Base-by-base conservation (phyloP, 2,329 filamentous ascomycete species). In the Chaetomium sp. region DNA sequence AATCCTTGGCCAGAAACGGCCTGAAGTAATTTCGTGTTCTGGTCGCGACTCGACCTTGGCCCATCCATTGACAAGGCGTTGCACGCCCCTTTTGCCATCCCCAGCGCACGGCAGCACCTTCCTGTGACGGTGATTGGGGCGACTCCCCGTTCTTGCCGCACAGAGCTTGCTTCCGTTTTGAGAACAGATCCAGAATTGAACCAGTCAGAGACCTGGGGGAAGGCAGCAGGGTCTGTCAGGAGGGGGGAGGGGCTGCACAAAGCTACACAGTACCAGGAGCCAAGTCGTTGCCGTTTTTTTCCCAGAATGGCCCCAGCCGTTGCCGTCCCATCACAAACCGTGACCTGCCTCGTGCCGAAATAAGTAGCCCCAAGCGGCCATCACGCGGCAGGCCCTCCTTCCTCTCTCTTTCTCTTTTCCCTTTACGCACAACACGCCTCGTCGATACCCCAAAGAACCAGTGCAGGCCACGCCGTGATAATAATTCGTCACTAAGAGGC, bases 21-120 rank as follows among this genome's bases (percentile, higher is more conserved):
- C 50, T 69, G 67, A 65, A 69, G 69, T 68, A 72, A 71, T 72
- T 69, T 72, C 69, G 69, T 69, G 63, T 70, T 69, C 66, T 68
- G 64, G 55, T 56, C 64, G 68, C 69, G 67, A 67, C 67, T 69
- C 53, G 68, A 63, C 55, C 63, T 55, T 61, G 33, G 63, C 35
- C 45, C 21, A 38, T 38, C 51, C 51, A 62, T 65, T 64, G 59
- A 57, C 64, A 33, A 58, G 53, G 56, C 56, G 63, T 53, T 54
- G 62, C 38, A 47, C 45, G 45, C 45, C 62, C 60, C 63, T 69
- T 69, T 70, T 29, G 42, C 56, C 50, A 59, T 47, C 31, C 31
- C 53, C 55, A 61, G 56, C 21, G 57, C 38, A 51, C 50, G 31
- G 45, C 35, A 21, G 47, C 35, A 21, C 29, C 23, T 57, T 42